Evolutionary conservation across 805 yeast genomes (phyloP).

Genomic region (Komagataella kurtzmanii): DNA sequence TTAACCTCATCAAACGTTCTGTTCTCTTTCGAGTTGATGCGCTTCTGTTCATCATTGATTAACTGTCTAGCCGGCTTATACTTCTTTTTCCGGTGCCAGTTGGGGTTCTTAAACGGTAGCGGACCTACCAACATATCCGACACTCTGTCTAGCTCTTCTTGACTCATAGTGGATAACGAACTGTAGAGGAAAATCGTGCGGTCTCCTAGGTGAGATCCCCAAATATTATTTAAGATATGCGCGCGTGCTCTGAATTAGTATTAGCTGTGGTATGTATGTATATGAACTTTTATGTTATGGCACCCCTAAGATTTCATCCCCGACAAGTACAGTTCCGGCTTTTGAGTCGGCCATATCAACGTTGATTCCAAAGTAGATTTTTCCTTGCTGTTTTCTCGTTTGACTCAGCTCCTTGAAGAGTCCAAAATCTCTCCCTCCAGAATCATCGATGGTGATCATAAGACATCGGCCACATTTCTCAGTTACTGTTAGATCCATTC

Average conservation of each 20-base stretch:
- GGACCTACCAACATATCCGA: conserved; percentile 26
- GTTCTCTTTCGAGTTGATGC: conserved; percentile 30
- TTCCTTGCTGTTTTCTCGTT: conserved; percentile 20
- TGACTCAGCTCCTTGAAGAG: conserved; percentile 20
- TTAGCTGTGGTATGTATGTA: neutral
- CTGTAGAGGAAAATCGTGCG: neutral
- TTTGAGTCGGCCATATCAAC: conserved; percentile 6
- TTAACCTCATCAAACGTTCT: conserved; percentile 38
- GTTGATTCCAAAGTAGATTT: conserved; percentile 23
- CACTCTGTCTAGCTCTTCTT: conserved; percentile 6
- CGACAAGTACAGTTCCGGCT: neutral
- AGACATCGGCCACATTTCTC: conserved; percentile 26
- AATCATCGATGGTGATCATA: conserved; percentile 26
- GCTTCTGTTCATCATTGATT: conserved; percentile 63
- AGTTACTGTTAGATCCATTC: conserved; percentile 8
- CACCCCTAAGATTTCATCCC: neutral
- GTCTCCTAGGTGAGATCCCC: neutral
- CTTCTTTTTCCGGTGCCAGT: conserved; percentile 33
- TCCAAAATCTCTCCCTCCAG: conserved; percentile 19
- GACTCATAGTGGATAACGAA: neutral
- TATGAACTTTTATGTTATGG: neutral
- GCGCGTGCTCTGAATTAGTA: neutral
- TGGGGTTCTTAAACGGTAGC: conserved; percentile 46
- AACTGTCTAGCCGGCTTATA: conserved; percentile 68
- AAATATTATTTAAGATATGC: neutral